These are phyloP conservation scores for Phlyctochytrium bullatum DNA, from an alignment of 192 early-diverging fungal species.

Conservation along the genomic window DNA sequence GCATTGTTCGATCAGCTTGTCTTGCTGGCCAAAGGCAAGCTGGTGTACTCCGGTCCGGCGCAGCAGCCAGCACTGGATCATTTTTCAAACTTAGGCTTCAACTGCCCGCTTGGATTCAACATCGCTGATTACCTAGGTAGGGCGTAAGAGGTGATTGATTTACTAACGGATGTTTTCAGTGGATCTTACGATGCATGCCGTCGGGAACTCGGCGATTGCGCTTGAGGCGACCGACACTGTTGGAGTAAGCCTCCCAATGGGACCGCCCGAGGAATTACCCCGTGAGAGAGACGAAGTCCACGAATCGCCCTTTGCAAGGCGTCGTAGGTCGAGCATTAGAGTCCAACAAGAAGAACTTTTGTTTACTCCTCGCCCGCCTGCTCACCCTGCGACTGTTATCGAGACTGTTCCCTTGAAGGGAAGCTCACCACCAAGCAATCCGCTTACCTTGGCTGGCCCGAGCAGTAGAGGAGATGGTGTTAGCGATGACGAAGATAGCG, in stretches of 20 bases:
- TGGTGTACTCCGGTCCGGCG: slow-evolving; percentile 82
- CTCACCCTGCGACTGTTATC: background rate
- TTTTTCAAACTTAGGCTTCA: slow-evolving; percentile 74
- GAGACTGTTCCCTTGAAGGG: background rate
- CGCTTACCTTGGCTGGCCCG: too few relatives aligned
- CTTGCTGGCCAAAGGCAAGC: slow-evolving; percentile 74
- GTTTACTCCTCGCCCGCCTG: background rate
- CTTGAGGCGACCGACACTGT: too few relatives aligned
- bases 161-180: background rate
- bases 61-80: slow-evolving; percentile 36
- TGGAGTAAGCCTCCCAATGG: too few relatives aligned
- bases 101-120: slow-evolving; percentile 85
- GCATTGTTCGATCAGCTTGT: slow-evolving; percentile 87
- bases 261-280: too few relatives aligned
- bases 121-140: slow-evolving; percentile 77
- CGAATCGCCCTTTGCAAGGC: too few relatives aligned
- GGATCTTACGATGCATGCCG: background rate
- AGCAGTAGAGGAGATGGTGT: background rate
- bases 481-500: background rate
- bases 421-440: background rate
- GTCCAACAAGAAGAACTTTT: background rate
- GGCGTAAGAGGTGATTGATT: background rate
- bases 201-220: background rate
- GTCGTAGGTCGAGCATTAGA: background rate
- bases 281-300: too few relatives aligned